Base-by-base conservation (phyloP, 352 stramenopile genomes). In the Globisporangium apiculatum region DNA sequence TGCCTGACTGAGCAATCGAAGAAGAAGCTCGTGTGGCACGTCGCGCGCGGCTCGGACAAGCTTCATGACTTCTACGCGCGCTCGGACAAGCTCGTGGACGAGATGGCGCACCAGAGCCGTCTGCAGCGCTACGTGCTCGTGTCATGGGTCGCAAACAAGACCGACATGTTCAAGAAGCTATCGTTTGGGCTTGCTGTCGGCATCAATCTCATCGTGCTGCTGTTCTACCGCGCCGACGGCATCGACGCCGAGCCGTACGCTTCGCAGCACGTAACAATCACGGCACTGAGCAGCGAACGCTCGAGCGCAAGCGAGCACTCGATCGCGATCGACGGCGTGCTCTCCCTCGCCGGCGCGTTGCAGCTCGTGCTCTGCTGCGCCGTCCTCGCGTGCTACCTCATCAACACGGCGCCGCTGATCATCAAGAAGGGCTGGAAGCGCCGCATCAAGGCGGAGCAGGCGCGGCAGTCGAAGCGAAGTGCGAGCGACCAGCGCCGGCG, bases 391-490 rank as follows among this genome's bases (percentile, higher is more conserved):
- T 84, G 76, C 51, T 86, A 89, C 52, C 60, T 84, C 51, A 65
- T 84, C 41, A 91, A 91, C 51, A 83, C 75, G 12, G 80, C 78
- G 2, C 80, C 80, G 7, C 52, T 88, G 18, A 43, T 87, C 6
- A 79, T 91, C 18, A 86, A 87, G 58, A 83, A 87, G 58, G 75
- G 76, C 3, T 85, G 78, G 73, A 88, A 86, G 54, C 72, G 73
- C 2, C 75, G 75, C 31, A 76, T 77, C 56, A 69, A 73, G 12
- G 53, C 58, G 4, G 61, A 85, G 24, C 64, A 77, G 61, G 62
- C 68, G 9, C 66, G 62, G 17, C 53, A 60, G 24, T 85, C 75
- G 6, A 83, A 87, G 68, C 62, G 67, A 9, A 76, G 57, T 1
- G 75, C 73, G 1, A 76, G 63, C 49, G 41, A 60, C 0, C 71